Evolutionary conservation across 2,329 filamentous ascomycete species (phyloP).

Genomic region (Fusarium staphyleae): DNA sequence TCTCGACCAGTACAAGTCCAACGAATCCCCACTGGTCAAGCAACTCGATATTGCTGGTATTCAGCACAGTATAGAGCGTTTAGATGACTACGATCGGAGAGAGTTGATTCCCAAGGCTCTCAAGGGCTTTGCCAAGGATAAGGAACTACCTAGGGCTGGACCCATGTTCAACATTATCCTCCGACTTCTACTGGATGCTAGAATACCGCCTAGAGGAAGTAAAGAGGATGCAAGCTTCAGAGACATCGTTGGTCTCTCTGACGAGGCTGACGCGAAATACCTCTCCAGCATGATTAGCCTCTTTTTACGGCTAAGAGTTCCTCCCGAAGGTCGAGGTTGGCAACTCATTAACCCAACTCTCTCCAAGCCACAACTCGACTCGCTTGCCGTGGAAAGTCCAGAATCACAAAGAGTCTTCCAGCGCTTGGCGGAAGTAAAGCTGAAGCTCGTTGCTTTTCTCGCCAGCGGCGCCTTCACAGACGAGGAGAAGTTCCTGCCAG

Average conservation of each 20-base stretch:
- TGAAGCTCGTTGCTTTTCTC: conserved; percentile 72
- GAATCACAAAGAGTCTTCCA: conserved; percentile 67
- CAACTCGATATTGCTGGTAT: conserved; percentile 91
- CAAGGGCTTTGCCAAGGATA: conserved; percentile 43
- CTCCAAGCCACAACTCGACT: conserved; percentile 40
- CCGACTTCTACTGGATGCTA: conserved; percentile 73
- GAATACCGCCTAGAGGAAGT: conserved; percentile 77
- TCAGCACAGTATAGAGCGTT: conserved; percentile 73
- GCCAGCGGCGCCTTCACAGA: conserved; percentile 87
- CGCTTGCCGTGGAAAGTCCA: conserved; percentile 49
- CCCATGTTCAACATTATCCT: conserved; percentile 85
- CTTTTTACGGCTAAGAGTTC: conserved; percentile 61
- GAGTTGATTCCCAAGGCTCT: conserved; percentile 69
- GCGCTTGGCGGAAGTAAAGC: conserved; percentile 56
- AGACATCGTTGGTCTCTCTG: conserved; percentile 68
- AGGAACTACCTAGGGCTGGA: conserved; percentile 47
- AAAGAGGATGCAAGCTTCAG: conserved; percentile 78
- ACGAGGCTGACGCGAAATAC: conserved; percentile 73
- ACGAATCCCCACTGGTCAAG: conserved; percentile 75
- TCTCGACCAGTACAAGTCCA: conserved; percentile 86
- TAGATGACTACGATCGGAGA: conserved; percentile 66
- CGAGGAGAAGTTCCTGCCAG: conserved; percentile 81
- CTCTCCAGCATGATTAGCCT: conserved; percentile 79
- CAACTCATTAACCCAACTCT: conserved; percentile 46
- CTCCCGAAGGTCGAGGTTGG: conserved; percentile 44